Percentiles rank a stretch among this genome's conserved stretches.
Conservation (phyloP, 345 rosid species). For the Conringia planisiliqua region DNA sequence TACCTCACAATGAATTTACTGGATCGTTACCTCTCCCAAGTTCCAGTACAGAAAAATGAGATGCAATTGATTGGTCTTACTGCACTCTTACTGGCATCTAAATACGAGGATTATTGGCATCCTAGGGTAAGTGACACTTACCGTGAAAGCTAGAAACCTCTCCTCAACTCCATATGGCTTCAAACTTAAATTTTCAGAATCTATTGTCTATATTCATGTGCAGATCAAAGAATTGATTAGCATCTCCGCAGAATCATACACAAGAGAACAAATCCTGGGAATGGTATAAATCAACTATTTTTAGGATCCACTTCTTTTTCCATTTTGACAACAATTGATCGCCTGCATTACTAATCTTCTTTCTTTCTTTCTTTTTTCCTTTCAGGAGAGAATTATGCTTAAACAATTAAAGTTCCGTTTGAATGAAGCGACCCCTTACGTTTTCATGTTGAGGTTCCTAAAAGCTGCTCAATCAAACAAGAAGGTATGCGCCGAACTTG, state of each 20-base stretch:
- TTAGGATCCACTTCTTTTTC: not conserved
- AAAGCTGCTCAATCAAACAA: conserved; percentile 86
- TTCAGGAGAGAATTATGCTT: conserved; percentile 78
- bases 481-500: conserved; percentile 41
- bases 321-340: not conserved
- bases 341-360: not conserved
- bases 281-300: conserved; percentile 46
- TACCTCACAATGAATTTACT: conserved; percentile 73
- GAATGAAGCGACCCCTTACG: conserved; percentile 82
- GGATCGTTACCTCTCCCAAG: conserved; percentile 81
- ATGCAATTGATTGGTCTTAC: conserved; percentile 95
- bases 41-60: conserved; percentile 62
- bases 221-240: conserved; percentile 87
- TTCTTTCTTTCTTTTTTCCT: not conserved
- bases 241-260: conserved; percentile 83
- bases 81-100: conserved; percentile 79
- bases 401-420: conserved; percentile 77
- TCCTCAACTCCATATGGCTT: not conserved
- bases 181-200: not conserved
- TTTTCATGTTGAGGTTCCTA: conserved; percentile 90
- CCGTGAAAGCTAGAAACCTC: not conserved
- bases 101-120: conserved; percentile 97
- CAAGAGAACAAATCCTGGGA: conserved; percentile 64
- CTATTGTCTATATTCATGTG: not conserved
- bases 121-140: conserved; percentile 59